These are phyloP conservation scores for Globisporangium paroecandrum DNA, from an alignment of 352 stramenopile species.

Conservation along the genomic window DNA sequence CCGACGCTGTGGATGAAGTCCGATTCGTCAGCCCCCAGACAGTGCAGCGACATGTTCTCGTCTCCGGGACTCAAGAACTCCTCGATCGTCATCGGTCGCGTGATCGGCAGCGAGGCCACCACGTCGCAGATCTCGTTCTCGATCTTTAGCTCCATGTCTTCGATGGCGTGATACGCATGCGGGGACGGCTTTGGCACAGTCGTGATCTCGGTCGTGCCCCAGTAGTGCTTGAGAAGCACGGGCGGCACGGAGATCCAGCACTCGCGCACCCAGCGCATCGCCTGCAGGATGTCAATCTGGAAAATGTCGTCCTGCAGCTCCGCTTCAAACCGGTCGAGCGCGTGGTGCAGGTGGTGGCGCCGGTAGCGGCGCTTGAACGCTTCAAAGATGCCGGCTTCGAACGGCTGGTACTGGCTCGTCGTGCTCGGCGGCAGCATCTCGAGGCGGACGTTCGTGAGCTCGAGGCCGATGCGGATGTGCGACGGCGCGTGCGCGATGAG, in stretches of 20 bases:
- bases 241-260: conserved; percentile 37
- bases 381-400: conserved; percentile 41
- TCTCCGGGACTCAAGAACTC: conserved; percentile 47
- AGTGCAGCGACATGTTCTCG: conserved; percentile 43
- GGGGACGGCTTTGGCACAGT: conserved; percentile 16
- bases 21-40: conserved; percentile 35
- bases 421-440: conserved; percentile 40
- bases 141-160: conserved; percentile 38
- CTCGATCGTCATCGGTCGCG: conserved; percentile 41
- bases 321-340: conserved; percentile 49
- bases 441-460: conserved; percentile 50
- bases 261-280: conserved; percentile 50
- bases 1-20: conserved; percentile 36
- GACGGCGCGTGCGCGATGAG: conserved; percentile 38
- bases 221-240: conserved; percentile 40
- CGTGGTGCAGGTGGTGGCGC: conserved; percentile 50
- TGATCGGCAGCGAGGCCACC: conserved; percentile 33
- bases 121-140: conserved; percentile 49
- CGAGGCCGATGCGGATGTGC: conserved; percentile 46
- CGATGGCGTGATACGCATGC: conserved; percentile 24
- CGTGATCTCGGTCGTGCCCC: conserved; percentile 32
- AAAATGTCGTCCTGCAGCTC: conserved; percentile 41
- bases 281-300: conserved; percentile 41
- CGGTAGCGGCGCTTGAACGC: conserved; percentile 55
- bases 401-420: conserved; percentile 27